Evolutionary conservation across 768 basidiomycete species (phyloP).

Genomic region (Auriscalpium vulgare): DNA sequence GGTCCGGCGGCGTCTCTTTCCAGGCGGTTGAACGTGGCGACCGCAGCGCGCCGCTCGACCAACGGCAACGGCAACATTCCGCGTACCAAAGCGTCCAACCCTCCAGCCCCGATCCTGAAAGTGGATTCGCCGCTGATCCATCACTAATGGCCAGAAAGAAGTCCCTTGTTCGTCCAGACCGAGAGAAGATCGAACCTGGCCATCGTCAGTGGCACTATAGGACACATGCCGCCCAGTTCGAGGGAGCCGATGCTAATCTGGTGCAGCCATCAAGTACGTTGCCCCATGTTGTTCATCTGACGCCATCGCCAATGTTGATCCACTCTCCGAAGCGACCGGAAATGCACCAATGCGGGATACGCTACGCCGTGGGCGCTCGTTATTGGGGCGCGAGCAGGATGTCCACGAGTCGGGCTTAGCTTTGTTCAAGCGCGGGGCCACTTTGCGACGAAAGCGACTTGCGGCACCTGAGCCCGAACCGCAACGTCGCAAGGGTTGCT

Average conservation of each 20-base stretch:
- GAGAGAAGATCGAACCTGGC: conserved; percentile 92
- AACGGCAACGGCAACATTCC: conserved; percentile 36
- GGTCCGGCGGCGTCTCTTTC: conserved; percentile 50
- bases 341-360: conserved; percentile 55
- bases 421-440: conserved; percentile 83
- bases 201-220: conserved; percentile 95
- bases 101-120: conserved; percentile 28
- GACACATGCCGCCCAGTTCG: conserved; percentile 72
- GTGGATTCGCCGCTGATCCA: conserved; percentile 32
- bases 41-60: conserved; percentile 49
- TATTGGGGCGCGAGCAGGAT: conserved; percentile 87
- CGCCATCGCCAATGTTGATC: conserved; percentile 4
- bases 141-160: conserved; percentile 72
- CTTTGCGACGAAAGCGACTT: conserved; percentile 62
- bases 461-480: conserved; percentile 30
- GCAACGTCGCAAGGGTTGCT: conserved; percentile 41
- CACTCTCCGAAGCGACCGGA: conserved; percentile 51
- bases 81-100: conserved; percentile 39
- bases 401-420: conserved; percentile 85
- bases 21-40: conserved; percentile 64
- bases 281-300: conserved; percentile 9
- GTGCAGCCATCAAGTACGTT: conserved; percentile 80
- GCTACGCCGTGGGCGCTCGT: conserved; percentile 79
- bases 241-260: conserved; percentile 58
- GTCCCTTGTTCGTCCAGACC: conserved; percentile 84